A percentile compares a stretch with the other conserved stretches of the same genome.
phyloP scores from a whole-genome alignment of 2,329 filamentous ascomycete genomes.

The Aspergillus tamarii region DNA sequence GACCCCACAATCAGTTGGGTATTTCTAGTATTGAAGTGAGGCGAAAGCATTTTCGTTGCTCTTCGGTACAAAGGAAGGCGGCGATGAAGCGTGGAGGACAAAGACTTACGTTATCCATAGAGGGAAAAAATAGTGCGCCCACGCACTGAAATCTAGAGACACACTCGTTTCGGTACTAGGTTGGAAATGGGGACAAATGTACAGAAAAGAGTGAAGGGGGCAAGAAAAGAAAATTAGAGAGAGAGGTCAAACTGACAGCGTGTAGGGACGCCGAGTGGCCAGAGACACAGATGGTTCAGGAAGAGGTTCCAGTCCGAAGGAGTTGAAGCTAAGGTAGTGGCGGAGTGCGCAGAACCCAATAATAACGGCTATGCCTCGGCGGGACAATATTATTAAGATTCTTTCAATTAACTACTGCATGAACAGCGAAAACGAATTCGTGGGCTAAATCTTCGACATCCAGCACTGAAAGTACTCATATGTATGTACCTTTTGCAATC shows the following conservation, averaged over 20 bases:
- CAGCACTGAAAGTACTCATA: not conserved
- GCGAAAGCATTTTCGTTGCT: not conserved
- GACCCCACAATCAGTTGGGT: slow-evolving; percentile 24
- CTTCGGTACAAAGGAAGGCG: not conserved
- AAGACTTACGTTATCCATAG: slow-evolving; percentile 50
- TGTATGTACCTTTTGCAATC: not conserved
- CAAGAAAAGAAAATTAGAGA: slow-evolving; percentile 11
- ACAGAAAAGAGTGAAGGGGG: slow-evolving; percentile 1
- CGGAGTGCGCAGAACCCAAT: slow-evolving; percentile 28
- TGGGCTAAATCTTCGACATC: not conserved
- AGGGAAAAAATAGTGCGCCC: slow-evolving; percentile 39
- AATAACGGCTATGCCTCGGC: slow-evolving; percentile 21
- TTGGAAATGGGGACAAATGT: not conserved
- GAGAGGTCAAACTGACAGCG: slow-evolving; percentile 14
- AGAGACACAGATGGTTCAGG: slow-evolving; percentile 28
- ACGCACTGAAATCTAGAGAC: slow-evolving; percentile 32
- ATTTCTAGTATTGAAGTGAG: not conserved
- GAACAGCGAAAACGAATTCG: not conserved
- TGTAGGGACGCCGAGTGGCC: slow-evolving; percentile 7
- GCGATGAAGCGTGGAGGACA: slow-evolving; percentile 1
- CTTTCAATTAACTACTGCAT: not conserved
- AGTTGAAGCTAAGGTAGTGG: slow-evolving; percentile 25
- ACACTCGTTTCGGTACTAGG: slow-evolving; percentile 22
- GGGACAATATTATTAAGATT: slow-evolving; percentile 25
- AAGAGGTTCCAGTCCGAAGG: slow-evolving; percentile 27